Evolutionary conservation across 2,329 filamentous ascomycete species (phyloP).

Genomic region (Exophiala mesophila): DNA sequence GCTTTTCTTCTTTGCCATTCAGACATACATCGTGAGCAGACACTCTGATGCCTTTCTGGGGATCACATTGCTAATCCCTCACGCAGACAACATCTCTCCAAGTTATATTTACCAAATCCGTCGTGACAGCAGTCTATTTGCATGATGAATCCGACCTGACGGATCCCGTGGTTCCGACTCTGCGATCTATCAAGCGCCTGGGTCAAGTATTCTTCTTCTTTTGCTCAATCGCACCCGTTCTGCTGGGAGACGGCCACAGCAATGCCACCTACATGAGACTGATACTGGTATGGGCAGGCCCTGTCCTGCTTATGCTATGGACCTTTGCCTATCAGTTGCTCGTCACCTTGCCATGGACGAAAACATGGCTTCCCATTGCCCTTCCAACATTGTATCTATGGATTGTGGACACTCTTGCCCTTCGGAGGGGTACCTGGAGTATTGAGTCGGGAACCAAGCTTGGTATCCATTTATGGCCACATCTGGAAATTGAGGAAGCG

Average conservation of each 20-base stretch:
- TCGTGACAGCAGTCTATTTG: constrained; percentile 53
- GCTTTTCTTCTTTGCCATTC: constrained; percentile 71
- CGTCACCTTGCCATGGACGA: constrained; percentile 53
- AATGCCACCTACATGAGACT: constrained; percentile 63
- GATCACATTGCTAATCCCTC: constrained; percentile 5
- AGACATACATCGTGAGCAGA: constrained; percentile 59
- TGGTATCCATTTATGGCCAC: constrained; percentile 57
- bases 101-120: constrained; percentile 60
- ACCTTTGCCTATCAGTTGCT: constrained; percentile 61
- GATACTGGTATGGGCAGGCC: constrained; percentile 64
- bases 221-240: constrained; percentile 27
- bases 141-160: constrained; percentile 33
- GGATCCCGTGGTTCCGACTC: constrained; percentile 30
- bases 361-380: constrained; percentile 55
- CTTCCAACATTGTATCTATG: constrained; percentile 66
- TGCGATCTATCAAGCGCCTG: constrained; percentile 38
- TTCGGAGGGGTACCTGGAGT: constrained; percentile 66
- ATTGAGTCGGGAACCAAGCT: constrained; percentile 66
- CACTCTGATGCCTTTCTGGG: too few species aligned
- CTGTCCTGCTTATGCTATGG: constrained; percentile 62
- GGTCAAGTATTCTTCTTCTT: constrained; percentile 49
- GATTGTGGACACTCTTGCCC: constrained; percentile 64
- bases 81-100: constrained; percentile 58
- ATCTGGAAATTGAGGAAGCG: constrained; percentile 68
- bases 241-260: constrained; percentile 42